Evolutionary conservation across 257 asterid genomes (phyloP), one percentile per base, ranked within the genome.

Genomic region (Lavandula angustifolia): DNA sequence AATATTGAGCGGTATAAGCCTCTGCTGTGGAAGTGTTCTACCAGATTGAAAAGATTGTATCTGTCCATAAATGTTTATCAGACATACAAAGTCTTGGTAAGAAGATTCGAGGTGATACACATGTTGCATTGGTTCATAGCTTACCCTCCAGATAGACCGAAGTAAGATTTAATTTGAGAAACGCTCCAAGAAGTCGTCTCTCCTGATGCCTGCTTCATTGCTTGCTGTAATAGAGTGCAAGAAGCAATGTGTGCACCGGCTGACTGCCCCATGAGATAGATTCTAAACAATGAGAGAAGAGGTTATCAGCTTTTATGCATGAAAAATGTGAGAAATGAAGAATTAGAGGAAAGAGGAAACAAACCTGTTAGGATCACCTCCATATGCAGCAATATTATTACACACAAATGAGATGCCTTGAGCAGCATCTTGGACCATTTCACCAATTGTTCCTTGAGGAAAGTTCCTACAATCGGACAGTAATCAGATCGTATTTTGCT

Each of bases 221-320:
- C 96, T 76, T 92, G 96, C 72, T 87, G 94, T 73, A 92, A 35
- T 22, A 92, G 90, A 57, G 94, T 69, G 72, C 99, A 94, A 31
- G 94, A 82, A 75, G 87, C 96, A 76, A 92, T 89, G 72, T 89
- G 99, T 31, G 96, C 97, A 71, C 99, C 97, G 70, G 99, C 97
- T 13, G 99, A 92, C 77, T 92, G 99, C 17, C 99, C 99, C 99
- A 94, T 94, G 49, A 94, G 82, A 70, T 85, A 90, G 34, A 94
- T 77, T 67, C 99, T 94, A 62, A 33, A 62, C 42, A 76, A 64
- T 29, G 43, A 52, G 3, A 46, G 6, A 35, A 50, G 40, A 3
- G 38, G 29, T 27, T 49, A 22, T 42, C 43, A 64, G 66, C 11
- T 41, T 40, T 58, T 59, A 22, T n/a, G 62, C 33, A 41, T 58